Percentiles rank a stretch among this genome's conserved stretches.
These are phyloP conservation scores for Sanghuangporus sanghuang DNA, from an alignment of 1,284 basidiomycete genomes.

Conservation along the genomic window DNA sequence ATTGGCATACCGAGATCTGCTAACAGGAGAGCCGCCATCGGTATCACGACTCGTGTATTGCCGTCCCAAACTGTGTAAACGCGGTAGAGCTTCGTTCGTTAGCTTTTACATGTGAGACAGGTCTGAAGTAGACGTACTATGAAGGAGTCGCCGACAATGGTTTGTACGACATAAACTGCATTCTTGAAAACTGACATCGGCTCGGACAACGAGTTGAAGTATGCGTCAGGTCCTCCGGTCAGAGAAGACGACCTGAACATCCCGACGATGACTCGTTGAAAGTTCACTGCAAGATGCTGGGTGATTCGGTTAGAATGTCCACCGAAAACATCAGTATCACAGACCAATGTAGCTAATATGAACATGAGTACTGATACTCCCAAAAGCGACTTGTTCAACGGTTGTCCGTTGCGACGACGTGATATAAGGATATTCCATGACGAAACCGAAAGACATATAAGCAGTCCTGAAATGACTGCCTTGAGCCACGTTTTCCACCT, in stretches of 20 bases:
- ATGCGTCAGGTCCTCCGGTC: neutral
- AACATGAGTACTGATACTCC: neutral
- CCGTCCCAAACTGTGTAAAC: neutral
- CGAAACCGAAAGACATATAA: no score
- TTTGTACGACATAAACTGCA: neutral
- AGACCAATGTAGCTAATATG: neutral
- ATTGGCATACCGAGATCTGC: neutral
- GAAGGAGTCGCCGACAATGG: neutral
- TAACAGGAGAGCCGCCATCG: neutral
- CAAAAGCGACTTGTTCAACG: constrained; percentile 2
- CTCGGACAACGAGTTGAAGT: neutral
- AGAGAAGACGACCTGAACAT: neutral
- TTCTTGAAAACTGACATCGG: neutral
- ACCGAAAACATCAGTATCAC: neutral
- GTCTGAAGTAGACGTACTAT: neutral
- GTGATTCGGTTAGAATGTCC: neutral
- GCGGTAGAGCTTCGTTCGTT: neutral
- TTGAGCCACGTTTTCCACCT: no score
- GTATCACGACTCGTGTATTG: neutral
- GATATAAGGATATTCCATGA: no score
- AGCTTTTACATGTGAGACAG: neutral
- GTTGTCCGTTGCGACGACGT: no score
- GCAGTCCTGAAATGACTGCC: no score
- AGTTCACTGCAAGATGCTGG: neutral
- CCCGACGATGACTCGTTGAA: neutral